These are phyloP conservation scores for Casuarina equisetifolia DNA, from an alignment of 306 rosid species.

Conservation along the genomic window DNA sequence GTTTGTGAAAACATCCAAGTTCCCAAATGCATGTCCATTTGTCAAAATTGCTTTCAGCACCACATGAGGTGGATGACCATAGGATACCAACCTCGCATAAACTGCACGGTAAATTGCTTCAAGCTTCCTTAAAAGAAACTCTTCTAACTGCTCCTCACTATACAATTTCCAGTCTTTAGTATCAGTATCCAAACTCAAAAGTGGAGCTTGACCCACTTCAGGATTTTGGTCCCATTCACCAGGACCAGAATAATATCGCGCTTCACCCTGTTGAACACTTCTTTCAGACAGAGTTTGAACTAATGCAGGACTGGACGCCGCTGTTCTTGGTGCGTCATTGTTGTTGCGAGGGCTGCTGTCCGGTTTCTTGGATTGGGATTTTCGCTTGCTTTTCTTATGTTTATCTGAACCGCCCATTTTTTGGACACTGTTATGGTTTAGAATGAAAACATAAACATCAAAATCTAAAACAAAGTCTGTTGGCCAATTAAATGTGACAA, in stretches of 20 bases:
- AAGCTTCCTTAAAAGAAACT: not conserved
- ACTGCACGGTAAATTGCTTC: conserved; percentile 1
- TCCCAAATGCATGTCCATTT: conserved; percentile 5
- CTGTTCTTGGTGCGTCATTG: not conserved
- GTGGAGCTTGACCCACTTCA: not conserved
- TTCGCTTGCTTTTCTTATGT: not conserved
- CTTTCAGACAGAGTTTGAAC: not conserved
- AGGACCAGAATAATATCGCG: not conserved
- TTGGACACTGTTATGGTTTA: not conserved
- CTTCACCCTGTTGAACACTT: not conserved
- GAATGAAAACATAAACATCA: not conserved
- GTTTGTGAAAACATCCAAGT: not conserved
- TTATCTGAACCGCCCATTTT: conserved; percentile 7
- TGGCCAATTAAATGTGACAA: too few relatives aligned
- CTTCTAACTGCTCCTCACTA: conserved; percentile 3
- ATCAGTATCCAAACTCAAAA: not conserved
- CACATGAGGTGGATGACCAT: not conserved
- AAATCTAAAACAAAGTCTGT: not conserved
- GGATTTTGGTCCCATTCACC: not conserved
- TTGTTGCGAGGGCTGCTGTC: not conserved
- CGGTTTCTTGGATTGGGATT: not conserved
- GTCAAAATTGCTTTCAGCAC: conserved; percentile 7
- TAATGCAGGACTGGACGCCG: not conserved
- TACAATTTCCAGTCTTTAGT: not conserved
- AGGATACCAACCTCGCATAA: not conserved